Conservation (phyloP, 345 rosid species). For the Sonneratia caseolaris region DNA sequence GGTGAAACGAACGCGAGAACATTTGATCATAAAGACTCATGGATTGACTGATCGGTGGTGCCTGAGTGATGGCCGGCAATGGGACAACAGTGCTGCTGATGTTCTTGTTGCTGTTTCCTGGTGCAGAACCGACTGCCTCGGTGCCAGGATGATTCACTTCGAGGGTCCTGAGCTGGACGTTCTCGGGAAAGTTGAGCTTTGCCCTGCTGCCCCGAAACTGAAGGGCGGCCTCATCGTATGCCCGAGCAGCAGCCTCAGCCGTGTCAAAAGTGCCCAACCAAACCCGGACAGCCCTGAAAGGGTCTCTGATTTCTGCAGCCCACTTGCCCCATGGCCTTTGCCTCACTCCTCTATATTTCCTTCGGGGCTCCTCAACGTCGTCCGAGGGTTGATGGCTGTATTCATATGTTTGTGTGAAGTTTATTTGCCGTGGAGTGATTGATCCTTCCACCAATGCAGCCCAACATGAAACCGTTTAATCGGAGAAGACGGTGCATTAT, state of each 20-base stretch:
- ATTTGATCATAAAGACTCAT: conserved; percentile 31
- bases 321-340: conserved; percentile 92
- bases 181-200: conserved; percentile 74
- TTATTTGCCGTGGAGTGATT: not conserved
- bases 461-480: not conserved
- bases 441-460: not conserved
- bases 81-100: conserved; percentile 1
- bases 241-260: conserved; percentile 81
- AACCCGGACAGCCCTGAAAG: conserved; percentile 69
- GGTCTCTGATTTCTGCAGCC: conserved; percentile 92
- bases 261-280: conserved; percentile 91
- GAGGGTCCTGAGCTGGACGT: conserved; percentile 33
- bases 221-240: conserved; percentile 82
- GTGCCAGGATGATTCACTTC: too few species aligned
- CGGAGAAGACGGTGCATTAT: too few species aligned
- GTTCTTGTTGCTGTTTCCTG: too few species aligned
- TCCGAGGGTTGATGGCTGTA: conserved; percentile 16
- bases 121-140: too few species aligned
- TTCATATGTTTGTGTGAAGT: conserved; percentile 27
- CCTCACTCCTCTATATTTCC: conserved; percentile 76
- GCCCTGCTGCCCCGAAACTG: conserved; percentile 79
- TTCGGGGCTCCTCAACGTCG: conserved; percentile 31
- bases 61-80: conserved; percentile 4
- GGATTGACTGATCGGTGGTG: conserved; percentile 13
- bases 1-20: conserved; percentile 5